Evolutionary conservation across 768 basidiomycete species (phyloP).

Genomic region (Lyophyllum atratum): DNA sequence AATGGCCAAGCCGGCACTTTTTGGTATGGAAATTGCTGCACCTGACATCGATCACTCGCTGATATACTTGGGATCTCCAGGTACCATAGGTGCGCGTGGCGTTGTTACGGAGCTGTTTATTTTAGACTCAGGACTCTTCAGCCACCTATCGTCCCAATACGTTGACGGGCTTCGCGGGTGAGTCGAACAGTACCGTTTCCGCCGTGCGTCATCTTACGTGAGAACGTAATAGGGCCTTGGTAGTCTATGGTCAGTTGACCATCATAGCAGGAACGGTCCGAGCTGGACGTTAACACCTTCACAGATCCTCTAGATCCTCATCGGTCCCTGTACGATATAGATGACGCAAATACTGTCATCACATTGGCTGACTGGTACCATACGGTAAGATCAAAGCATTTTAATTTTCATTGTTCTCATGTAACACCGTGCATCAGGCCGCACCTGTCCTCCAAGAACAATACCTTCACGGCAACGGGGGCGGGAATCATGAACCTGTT

Average conservation of each 20-base stretch:
- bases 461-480: constrained; percentile 9
- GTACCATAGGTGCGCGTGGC: constrained; percentile 20
- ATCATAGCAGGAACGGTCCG: constrained; percentile 22
- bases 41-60: not conserved
- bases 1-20: constrained; percentile 24
- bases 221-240: constrained; percentile 22
- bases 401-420: constrained; percentile 28
- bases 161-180: constrained; percentile 40
- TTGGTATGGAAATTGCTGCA: constrained; percentile 24
- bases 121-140: not conserved
- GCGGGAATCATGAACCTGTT: constrained; percentile 15
- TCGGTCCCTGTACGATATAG: constrained; percentile 23
- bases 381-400: not conserved
- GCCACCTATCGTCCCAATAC: constrained; percentile 35
- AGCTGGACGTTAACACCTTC: constrained; percentile 6
- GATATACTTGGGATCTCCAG: constrained; percentile 7
- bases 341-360: constrained; percentile 34
- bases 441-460: constrained; percentile 22
- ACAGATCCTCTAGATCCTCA: constrained; percentile 33
- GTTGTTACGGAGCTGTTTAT: not conserved
- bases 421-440: constrained; percentile 16
- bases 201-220: not conserved
- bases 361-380: constrained; percentile 39
- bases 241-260: constrained; percentile 34
- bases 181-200: not conserved